A percentile compares a stretch with the other conserved stretches of the same genome.
Evolutionary conservation across 768 basidiomycete species (phyloP).

Genomic region (Phaeolepiota aurea): DNA sequence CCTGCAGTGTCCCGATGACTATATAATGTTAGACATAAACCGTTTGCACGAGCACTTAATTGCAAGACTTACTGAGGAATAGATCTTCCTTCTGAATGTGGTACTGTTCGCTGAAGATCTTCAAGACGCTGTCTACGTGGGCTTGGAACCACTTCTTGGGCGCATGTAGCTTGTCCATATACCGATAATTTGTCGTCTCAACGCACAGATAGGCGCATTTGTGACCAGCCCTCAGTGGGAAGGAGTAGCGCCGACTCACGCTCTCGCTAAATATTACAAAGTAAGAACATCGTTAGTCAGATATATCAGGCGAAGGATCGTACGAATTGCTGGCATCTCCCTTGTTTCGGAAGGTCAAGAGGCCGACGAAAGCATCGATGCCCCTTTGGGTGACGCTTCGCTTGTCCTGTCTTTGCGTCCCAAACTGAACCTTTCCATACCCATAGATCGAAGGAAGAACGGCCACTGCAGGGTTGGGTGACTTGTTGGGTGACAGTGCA

Average conservation of each 20-base stretch:
- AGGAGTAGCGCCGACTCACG: conserved; percentile 38
- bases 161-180: conserved; percentile 41
- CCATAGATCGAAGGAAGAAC: conserved; percentile 52
- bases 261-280: conserved; percentile 34
- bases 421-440: conserved; percentile 49
- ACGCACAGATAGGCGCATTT: conserved; percentile 47
- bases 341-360: conserved; percentile 32
- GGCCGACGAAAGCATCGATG: conserved; percentile 38
- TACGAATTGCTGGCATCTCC: conserved; percentile 21
- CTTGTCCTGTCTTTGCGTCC: conserved; percentile 45
- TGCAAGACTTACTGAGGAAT: conserved; percentile 22
- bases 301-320: not conserved
- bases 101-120: conserved; percentile 28
- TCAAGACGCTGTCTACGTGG: conserved; percentile 46
- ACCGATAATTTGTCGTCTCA: conserved; percentile 50
- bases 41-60: not conserved
- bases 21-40: not conserved
- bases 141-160: conserved; percentile 54
- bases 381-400: conserved; percentile 50
- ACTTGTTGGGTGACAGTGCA: conserved; percentile 43
- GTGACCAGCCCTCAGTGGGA: conserved; percentile 45
- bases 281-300: no score
- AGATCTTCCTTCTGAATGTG: conserved; percentile 38
- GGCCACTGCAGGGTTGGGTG: conserved; percentile 31
- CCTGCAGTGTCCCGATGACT: conserved; percentile 51